Evolutionary conservation across 78 protist species (phyloP).

Genomic region (Dictyostelium purpureum): DNA sequence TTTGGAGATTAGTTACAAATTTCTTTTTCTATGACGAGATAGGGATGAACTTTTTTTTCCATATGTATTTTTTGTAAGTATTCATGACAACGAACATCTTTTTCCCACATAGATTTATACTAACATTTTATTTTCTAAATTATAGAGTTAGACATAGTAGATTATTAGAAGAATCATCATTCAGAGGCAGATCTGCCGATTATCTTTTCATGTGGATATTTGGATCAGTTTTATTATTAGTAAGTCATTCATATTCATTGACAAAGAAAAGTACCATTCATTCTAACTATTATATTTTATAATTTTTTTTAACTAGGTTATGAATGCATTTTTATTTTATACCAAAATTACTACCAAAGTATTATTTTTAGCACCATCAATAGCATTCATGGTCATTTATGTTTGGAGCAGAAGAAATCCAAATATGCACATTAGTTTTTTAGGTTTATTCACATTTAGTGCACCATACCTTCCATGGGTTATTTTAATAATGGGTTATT

Average conservation of each 20-base stretch:
- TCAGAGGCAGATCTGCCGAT: slow-evolving; percentile 84
- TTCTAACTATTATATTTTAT: not conserved
- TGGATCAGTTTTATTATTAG: slow-evolving; percentile 66
- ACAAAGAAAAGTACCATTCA: not conserved
- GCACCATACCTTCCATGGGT: slow-evolving; percentile 86
- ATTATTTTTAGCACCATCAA: slow-evolving; percentile 71
- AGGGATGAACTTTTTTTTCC: slow-evolving; percentile 69
- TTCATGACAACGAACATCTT: no score
- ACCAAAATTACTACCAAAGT: slow-evolving; percentile 38
- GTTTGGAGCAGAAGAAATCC: slow-evolving; percentile 83
- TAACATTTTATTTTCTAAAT: not conserved
- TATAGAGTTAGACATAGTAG: slow-evolving; percentile 76
- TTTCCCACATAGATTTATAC: not conserved
- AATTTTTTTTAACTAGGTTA: not conserved
- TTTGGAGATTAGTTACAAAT: slow-evolving; percentile 78
- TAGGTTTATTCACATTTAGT: slow-evolving; percentile 79
- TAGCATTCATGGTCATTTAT: slow-evolving; percentile 83
- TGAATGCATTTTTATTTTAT: slow-evolving; percentile 58
- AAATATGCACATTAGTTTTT: slow-evolving; percentile 70
- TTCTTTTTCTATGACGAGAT: slow-evolving; percentile 74
- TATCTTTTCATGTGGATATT: slow-evolving; percentile 80
- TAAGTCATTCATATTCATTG: not conserved
- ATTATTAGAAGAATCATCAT: slow-evolving; percentile 77
- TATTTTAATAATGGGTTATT: slow-evolving; percentile 57
- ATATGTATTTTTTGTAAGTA: slow-evolving; percentile 82